Percentiles rank a stretch among this genome's conserved stretches.
Evolutionary conservation across 169 alveolate species (phyloP).

Genomic region (Eimeria maxima): DNA sequence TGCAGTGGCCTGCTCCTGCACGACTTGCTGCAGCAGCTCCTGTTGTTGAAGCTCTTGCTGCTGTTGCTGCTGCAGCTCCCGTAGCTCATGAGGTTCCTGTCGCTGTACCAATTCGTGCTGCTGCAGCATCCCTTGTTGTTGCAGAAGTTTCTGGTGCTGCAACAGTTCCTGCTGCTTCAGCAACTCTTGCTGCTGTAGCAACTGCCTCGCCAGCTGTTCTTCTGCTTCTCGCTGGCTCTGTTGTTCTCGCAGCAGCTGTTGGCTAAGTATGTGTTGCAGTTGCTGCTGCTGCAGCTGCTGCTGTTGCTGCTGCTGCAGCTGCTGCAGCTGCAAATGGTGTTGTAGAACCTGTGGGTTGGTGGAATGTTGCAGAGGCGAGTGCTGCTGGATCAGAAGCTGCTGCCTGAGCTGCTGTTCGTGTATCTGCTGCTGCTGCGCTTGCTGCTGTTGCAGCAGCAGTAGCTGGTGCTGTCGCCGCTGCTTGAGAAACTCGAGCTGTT

Average conservation of each 20-base stretch:
- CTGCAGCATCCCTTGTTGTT: constrained; percentile 47
- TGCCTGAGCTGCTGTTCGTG: constrained; percentile 61
- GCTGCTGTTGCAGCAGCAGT: constrained; percentile 69
- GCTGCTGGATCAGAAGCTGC: constrained; percentile 55
- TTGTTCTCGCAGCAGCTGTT: constrained; percentile 53
- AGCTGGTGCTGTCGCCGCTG: constrained; percentile 70
- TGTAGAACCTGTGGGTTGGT: constrained; percentile 47
- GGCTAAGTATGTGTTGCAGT: constrained; percentile 34
- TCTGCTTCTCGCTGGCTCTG: constrained; percentile 55
- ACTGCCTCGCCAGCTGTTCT: constrained; percentile 66
- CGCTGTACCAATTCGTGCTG: constrained; percentile 35
- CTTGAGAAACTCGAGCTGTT: constrained; percentile 52
- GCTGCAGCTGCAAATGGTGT: constrained; percentile 72
- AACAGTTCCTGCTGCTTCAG: constrained; percentile 69
- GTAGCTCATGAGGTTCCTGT: not conserved
- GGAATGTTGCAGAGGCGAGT: constrained; percentile 27
- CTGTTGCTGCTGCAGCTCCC: constrained; percentile 58
- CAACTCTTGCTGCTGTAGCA: constrained; percentile 67
- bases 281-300: constrained; percentile 69
- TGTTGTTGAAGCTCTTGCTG: constrained; percentile 38
- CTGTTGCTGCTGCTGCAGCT: constrained; percentile 69
- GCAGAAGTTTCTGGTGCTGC: constrained; percentile 57
- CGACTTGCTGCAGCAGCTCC: constrained; percentile 62
- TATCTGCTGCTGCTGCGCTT: constrained; percentile 67
- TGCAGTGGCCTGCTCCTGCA: constrained; percentile 39